These are phyloP conservation scores for Rhytidhysteron rufulum DNA, from an alignment of 2,329 filamentous ascomycete genomes.

Conservation along the genomic window DNA sequence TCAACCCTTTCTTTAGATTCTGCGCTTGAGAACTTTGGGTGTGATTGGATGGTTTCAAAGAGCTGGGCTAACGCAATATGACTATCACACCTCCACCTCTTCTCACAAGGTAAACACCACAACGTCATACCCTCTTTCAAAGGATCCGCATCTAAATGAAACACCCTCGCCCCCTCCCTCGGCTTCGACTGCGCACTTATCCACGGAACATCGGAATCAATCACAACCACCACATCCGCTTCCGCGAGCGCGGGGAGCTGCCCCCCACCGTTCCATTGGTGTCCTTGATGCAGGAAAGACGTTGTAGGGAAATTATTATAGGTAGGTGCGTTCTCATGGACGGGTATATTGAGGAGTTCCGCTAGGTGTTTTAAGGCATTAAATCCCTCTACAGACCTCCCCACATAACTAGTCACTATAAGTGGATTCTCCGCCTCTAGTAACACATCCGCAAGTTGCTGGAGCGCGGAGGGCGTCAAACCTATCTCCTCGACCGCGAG, in stretches of 20 bases:
- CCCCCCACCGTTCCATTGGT: slow-evolving; percentile 72
- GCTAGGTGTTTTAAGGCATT: slow-evolving; percentile 48
- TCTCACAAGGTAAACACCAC: slow-evolving; percentile 53
- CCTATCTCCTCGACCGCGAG: slow-evolving; percentile 68
- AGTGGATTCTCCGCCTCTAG: slow-evolving; percentile 63
- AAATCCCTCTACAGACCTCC: too few relatives aligned
- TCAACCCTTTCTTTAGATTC: slow-evolving; percentile 34
- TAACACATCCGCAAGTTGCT: slow-evolving; percentile 60
- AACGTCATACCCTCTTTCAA: slow-evolving; percentile 62
- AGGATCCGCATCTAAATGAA: slow-evolving; percentile 64
- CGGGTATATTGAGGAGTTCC: too few relatives aligned
- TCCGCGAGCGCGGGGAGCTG: slow-evolving; percentile 67
- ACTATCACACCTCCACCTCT: slow-evolving; percentile 50
- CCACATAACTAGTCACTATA: slow-evolving; percentile 70
- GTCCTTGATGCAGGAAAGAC: too few relatives aligned
- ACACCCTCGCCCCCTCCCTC: slow-evolving; percentile 53
- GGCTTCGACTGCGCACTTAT: slow-evolving; percentile 73
- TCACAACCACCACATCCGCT: slow-evolving; percentile 78
- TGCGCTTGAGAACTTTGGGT: slow-evolving; percentile 57
- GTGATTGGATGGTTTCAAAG: slow-evolving; percentile 61
- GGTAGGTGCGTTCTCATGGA: too few relatives aligned
- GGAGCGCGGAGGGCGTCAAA: slow-evolving; percentile 52
- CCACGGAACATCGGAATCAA: slow-evolving; percentile 93
- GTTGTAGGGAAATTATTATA: too few relatives aligned
- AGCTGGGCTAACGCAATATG: slow-evolving; percentile 62